These are phyloP conservation scores for Xylaria sp. DNA, from an alignment of 2,329 filamentous ascomycete species.

Conservation along the genomic window DNA sequence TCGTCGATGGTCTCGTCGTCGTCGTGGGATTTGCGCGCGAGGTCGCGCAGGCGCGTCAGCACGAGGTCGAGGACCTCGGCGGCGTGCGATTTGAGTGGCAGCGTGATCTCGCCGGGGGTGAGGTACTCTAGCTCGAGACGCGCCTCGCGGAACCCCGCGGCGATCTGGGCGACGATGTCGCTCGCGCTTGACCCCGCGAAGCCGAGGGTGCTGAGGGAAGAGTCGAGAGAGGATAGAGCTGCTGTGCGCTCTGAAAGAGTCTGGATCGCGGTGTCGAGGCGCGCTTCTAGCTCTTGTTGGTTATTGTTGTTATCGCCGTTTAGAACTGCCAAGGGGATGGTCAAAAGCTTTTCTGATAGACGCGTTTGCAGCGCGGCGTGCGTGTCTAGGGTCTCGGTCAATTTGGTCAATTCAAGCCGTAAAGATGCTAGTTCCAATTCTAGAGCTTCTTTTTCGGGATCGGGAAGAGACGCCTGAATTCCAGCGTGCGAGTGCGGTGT, in stretches of 20 bases:
- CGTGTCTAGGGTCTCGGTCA: constrained; percentile 53
- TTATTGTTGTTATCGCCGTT: background rate
- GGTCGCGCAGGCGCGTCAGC: constrained; percentile 54
- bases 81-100: constrained; percentile 59
- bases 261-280: constrained; percentile 51
- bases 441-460: constrained; percentile 49
- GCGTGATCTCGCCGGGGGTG: constrained; percentile 61
- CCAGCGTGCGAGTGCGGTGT: constrained; percentile 45
- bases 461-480: constrained; percentile 50
- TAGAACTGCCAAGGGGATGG: constrained; percentile 10
- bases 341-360: constrained; percentile 35
- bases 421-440: constrained; percentile 56
- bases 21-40: constrained; percentile 53
- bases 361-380: constrained; percentile 51
- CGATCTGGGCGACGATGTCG: constrained; percentile 57
- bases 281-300: constrained; percentile 47
- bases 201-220: constrained; percentile 55
- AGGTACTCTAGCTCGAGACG: constrained; percentile 68
- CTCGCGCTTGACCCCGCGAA: constrained; percentile 55
- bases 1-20: constrained; percentile 63
- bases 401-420: constrained; percentile 54
- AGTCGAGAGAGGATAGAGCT: constrained; percentile 52
- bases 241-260: constrained; percentile 56
- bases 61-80: constrained; percentile 62
- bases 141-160: constrained; percentile 58